Conservation (phyloP, 164 flowering plant species). For the Echeveria elegans region DNA sequence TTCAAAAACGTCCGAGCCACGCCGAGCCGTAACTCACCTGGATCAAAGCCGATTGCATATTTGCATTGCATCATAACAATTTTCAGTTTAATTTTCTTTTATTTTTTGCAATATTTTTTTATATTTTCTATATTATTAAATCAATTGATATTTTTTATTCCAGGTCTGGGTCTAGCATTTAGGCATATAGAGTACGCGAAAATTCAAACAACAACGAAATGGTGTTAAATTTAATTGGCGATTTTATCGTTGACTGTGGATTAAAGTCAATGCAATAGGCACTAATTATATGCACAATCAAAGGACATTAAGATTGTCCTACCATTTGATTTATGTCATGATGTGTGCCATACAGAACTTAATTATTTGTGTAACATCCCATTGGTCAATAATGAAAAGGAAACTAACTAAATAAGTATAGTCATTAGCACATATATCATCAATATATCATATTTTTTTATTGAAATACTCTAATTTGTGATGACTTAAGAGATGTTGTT, state of each 20-base stretch:
- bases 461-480: too few species aligned
- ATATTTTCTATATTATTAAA: too few species aligned
- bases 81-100: not conserved
- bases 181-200: not conserved
- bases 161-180: not conserved
- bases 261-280: not conserved
- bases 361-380: not conserved
- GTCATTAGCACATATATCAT: too few species aligned
- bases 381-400: too few species aligned
- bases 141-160: too few species aligned
- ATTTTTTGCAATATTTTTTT: too few species aligned
- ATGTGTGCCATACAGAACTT: not conserved
- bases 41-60: not conserved
- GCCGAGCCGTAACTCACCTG: not conserved
- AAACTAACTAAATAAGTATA: too few species aligned
- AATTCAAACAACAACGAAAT: not conserved
- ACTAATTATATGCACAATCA: conserved; percentile 2
- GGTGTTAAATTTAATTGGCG: not conserved
- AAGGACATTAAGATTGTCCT: conserved; percentile 3
- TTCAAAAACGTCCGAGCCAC: too few species aligned
- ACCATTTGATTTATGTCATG: not conserved
- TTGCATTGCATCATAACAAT: too few species aligned
- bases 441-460: too few species aligned
- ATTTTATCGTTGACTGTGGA: not conserved
- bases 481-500: too few species aligned